A percentile compares a stretch with the other conserved stretches of the same genome.
These are phyloP conservation scores for Leptomonas pyrrhocoris DNA, from an alignment of 208 protist species.

Conservation along the genomic window DNA sequence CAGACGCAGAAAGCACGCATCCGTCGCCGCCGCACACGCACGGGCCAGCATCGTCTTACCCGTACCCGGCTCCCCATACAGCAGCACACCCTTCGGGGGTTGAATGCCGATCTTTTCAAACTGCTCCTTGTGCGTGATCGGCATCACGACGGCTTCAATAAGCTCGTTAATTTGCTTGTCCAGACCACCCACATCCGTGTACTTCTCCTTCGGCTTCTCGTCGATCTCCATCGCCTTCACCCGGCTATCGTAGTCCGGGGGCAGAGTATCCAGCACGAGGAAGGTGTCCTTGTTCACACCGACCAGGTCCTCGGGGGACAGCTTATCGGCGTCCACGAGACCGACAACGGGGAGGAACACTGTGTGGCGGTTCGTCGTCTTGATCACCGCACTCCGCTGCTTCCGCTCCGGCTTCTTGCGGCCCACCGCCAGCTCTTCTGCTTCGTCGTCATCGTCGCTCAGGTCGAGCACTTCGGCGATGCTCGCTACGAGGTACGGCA, in stretches of 20 bases:
- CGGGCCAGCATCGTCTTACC: constrained; percentile 98
- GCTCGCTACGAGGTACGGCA: constrained; percentile 89
- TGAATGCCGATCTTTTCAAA: constrained; percentile 99
- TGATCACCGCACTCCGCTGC: constrained; percentile 98
- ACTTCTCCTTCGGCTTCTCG: constrained; percentile 99
- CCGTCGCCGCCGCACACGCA: constrained; percentile 98
- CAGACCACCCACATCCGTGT: constrained; percentile 99
- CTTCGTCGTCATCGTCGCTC: constrained; percentile 76
- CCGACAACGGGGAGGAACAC: constrained; percentile 99
- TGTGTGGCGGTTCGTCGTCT: constrained; percentile 99
- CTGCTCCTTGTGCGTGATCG: constrained; percentile 98
- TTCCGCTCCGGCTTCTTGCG: constrained; percentile 62
- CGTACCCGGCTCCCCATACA: constrained; percentile 98
- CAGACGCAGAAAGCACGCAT: constrained; percentile 99
- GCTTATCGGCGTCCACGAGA: constrained; percentile 96
- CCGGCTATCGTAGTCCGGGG: constrained; percentile 99
- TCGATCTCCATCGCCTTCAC: constrained; percentile 99
- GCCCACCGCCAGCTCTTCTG: constrained; percentile 76
- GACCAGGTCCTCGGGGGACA: constrained; percentile 99
- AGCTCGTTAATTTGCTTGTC: constrained; percentile 99
- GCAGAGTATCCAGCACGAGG: constrained; percentile 99
- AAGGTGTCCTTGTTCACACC: constrained; percentile 99
- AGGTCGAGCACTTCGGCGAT: constrained; percentile 88
- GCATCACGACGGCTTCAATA: constrained; percentile 99
- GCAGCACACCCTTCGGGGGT: constrained; percentile 98